Base-by-base conservation (phyloP, 305 asterid genomes). In the Fraxinus floribunda region DNA sequence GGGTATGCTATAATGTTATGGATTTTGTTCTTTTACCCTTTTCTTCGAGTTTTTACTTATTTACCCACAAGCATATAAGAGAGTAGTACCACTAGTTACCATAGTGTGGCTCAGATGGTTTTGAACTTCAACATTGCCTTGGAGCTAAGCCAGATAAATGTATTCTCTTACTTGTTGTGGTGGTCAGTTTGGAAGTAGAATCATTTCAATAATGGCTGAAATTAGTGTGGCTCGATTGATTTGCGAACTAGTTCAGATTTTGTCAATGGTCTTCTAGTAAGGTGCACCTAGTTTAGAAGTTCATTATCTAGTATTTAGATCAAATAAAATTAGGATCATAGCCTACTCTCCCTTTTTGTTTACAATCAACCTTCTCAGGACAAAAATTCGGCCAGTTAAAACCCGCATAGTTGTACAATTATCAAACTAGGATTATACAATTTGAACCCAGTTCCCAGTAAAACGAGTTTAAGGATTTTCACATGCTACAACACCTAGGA, bases 1-100 rank as follows among this genome's bases (percentile, higher is more conserved):
- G 97, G 97, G 98, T 95, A 88, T 82, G 92, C 62, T 76, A 74
- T 36, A n/a, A 20, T 39, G 41, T 72, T 32, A 20, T 30, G 16
- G 3, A 20, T 41, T 77, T 79, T 6, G n/a, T 30, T 32, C 32
- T 20, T 39, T 57, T 84, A 26, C 29, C 26, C 0, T 38, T 77
- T 10, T 73, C 6, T 34, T 34, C 36, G 0, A 34, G 36, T 34
- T 70, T 29, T 60, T 73, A 22, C 13, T 49, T 29, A 68, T 2
- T 76, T 15, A 44, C 75, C 60, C 83, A 79, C 60, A 26, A 77
- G 60, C 85, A 77, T 82, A 36, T 72, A 39, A 11, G 22, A 34
- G 68, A 75, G 35, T 80, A 11, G 72, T 8, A 4, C 24, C 62
- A 30, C 30, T n/a, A 11, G 66, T 11, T 78, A 46, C 44, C 72